phyloP scores from a whole-genome alignment of 2,329 filamentous ascomycete species.

The Penicillium sp. region DNA sequence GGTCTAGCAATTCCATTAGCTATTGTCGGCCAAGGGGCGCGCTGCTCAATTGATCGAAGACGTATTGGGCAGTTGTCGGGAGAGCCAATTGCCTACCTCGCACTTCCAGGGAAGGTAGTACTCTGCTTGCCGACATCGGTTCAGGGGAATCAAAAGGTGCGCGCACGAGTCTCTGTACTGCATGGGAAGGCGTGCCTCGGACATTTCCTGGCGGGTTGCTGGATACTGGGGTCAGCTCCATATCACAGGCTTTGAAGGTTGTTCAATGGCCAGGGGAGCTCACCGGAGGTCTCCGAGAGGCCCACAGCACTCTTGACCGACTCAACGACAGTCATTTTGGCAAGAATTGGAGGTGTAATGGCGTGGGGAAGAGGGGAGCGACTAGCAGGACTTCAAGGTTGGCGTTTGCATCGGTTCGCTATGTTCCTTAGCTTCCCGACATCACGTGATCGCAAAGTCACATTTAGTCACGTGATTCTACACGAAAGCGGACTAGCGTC shows the following conservation, averaged over 20 bases:
- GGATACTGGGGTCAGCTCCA: constrained; percentile 14
- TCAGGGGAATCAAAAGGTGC: constrained; percentile 88
- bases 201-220: constrained; percentile 74
- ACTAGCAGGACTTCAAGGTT: constrained; percentile 22
- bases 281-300: constrained; percentile 39
- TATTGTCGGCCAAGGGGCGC: not conserved
- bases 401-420: constrained; percentile 26
- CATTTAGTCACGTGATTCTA: constrained; percentile 19
- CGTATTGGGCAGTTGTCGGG: not conserved
- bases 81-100: constrained; percentile 57
- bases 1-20: constrained; percentile 52
- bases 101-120: constrained; percentile 99
- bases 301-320: constrained; percentile 48
- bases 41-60: not conserved
- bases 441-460: constrained; percentile 13
- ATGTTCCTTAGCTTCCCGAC: constrained; percentile 27
- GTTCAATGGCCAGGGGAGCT: constrained; percentile 25
- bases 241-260: constrained; percentile 8
- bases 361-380: constrained; percentile 13
- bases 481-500: constrained; percentile 23
- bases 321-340: constrained; percentile 46
- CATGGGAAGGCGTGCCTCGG: constrained; percentile 78
- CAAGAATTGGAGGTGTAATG: constrained; percentile 12
- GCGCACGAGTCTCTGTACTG: constrained; percentile 95
- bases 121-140: constrained; percentile 84